Base-by-base conservation (phyloP, 179 eudicot genomes). In the Actinidia arguta region DNA sequence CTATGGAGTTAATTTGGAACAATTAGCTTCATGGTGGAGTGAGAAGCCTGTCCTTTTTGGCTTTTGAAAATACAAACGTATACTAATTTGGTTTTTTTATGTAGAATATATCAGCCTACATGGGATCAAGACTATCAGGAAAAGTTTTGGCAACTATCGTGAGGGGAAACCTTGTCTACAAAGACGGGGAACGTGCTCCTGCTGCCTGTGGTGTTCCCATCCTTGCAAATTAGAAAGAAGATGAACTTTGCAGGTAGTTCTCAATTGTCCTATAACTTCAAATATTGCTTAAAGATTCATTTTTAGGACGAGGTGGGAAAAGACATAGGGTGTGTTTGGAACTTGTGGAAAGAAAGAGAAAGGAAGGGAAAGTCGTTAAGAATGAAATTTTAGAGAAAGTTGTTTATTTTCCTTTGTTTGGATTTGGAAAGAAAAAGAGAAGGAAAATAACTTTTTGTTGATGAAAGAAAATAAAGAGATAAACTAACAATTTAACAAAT, bases 1-100 rank as follows among this genome's bases (percentile, higher is more conserved):
- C 81, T 83, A 95, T 85, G 99, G 98, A 42, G 84, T 93, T n/a
- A 94, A 92, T 20, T 83, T 97, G 72, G 91, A 93, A 80, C 96
- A 95, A 80, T 66, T 95, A 50, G 92, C 86, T 68, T 91, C 93
- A 27, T 97, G 93, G 99, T 97, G 98, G 99, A 97, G 99, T 78
- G 95, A 92, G 83, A 95, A 85, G 85, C 99, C 99, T 22, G 95
- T 98, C 79, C 76, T 50, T 73, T 74, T 52, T 27, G 77, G 78
- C 44, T 54, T 27, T 72, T 22, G 20, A 72, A 48, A 22, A 16
- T 14, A 14, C 6, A 8, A 74, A 54, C 63, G 31, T 31, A 48
- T 7, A 73, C 13, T n/a, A n/a, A n/a, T n/a, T n/a, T n/a, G n/a
- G n/a, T n/a, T n/a, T n/a, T n/a, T n/a, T n/a, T n/a, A n/a, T n/a